Evolutionary conservation across 306 rosid species (phyloP).

Genomic region (Rosa rugosa): DNA sequence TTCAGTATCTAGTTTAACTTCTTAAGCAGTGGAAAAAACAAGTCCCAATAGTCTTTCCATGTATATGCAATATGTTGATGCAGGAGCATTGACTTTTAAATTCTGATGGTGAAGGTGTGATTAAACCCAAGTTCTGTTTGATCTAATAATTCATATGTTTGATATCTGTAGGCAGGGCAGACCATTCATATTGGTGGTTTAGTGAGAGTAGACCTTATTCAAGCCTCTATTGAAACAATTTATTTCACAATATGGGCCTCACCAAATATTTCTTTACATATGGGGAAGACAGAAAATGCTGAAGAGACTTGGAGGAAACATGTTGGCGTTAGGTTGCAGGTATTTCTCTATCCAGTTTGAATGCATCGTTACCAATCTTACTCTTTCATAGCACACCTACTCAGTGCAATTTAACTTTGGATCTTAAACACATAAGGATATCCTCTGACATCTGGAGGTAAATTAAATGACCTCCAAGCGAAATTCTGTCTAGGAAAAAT

Average conservation of each 20-base stretch:
- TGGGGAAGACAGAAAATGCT: slow-evolving; percentile 90
- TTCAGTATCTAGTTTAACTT: not conserved
- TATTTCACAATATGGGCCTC: slow-evolving; percentile 90
- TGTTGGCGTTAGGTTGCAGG: slow-evolving; percentile 80
- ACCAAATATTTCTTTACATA: slow-evolving; percentile 75
- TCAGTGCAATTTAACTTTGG: not conserved
- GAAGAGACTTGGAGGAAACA: slow-evolving; percentile 85
- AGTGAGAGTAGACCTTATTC: slow-evolving; percentile 68
- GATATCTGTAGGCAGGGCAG: slow-evolving; percentile 73
- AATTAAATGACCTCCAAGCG: not conserved
- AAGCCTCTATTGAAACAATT: slow-evolving; percentile 75
- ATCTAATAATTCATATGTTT: slow-evolving; percentile 15
- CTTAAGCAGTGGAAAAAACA: not conserved
- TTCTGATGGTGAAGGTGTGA: not conserved
- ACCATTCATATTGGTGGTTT: slow-evolving; percentile 77
- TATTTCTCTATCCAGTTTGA: slow-evolving; percentile 28
- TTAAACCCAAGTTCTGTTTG: not conserved
- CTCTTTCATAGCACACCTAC: not conserved
- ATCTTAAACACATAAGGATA: not conserved
- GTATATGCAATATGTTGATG: not conserved
- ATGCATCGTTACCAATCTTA: not conserved
- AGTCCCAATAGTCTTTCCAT: not conserved
- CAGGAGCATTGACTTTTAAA: not conserved
- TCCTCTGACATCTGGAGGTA: not conserved
- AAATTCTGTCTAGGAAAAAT: not conserved